phyloP scores from a whole-genome alignment of 805 yeast genomes.

The Teunomyces stri region DNA sequence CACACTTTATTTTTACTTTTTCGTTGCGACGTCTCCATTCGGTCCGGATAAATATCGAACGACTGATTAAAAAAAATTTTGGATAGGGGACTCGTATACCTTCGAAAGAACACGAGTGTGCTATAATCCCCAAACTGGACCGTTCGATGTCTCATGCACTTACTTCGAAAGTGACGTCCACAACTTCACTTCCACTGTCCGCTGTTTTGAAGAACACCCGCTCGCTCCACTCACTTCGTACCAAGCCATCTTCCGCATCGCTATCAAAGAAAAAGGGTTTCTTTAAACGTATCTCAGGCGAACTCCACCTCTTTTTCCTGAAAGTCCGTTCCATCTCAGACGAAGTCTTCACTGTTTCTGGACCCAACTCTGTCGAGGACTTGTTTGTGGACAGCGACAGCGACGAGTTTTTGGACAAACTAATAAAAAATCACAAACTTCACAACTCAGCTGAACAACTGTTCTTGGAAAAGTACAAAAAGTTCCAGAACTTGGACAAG shows the following conservation, averaged over 20 bases:
- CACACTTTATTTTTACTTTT: neutral
- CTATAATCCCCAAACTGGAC: neutral
- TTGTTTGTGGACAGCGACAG: constrained; percentile 44
- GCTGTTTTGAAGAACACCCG: constrained; percentile 2
- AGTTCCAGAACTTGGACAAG: constrained; percentile 30
- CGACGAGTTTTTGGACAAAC: constrained; percentile 27
- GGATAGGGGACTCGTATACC: neutral
- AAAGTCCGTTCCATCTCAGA: constrained; percentile 45
- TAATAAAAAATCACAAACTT: constrained; percentile 16
- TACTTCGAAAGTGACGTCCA: constrained; percentile 1
- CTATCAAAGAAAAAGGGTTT: constrained; percentile 21
- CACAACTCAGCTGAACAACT: constrained; percentile 27
- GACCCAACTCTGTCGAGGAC: constrained; percentile 46
- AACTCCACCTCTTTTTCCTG: constrained; percentile 33
- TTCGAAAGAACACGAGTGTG: neutral
- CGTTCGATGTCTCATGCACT: constrained; percentile 4
- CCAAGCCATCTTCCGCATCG: constrained; percentile 3
- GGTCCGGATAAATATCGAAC: neutral
- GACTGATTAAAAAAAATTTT: neutral
- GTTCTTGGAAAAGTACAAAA: constrained; percentile 32
- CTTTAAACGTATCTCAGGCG: constrained; percentile 38
- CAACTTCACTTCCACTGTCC: neutral
- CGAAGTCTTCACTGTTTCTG: constrained; percentile 42
- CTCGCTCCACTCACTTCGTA: constrained; percentile 3
- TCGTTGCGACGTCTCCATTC: neutral